Evolutionary conservation across 495 filamentous ascomycete species (phyloP).

Genomic region (Aspergillus nanangensis): DNA sequence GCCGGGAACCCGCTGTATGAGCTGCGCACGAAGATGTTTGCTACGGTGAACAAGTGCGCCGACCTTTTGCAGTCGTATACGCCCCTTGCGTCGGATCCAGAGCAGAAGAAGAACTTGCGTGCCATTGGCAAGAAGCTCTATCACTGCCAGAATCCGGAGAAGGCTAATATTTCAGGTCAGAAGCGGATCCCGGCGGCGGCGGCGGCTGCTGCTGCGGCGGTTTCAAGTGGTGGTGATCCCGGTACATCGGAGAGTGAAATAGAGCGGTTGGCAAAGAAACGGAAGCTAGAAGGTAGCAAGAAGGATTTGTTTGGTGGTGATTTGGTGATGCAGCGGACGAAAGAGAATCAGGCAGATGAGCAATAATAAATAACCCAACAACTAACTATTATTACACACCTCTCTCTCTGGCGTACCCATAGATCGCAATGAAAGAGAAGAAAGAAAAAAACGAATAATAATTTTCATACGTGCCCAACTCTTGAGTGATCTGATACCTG

Average conservation of each 20-base stretch:
- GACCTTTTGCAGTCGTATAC: constrained; percentile 32
- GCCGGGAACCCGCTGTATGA: constrained; percentile 25
- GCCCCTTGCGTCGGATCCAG: constrained; percentile 38
- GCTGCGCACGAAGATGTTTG: constrained; percentile 38
- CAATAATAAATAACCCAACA: neutral
- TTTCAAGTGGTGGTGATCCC: constrained; percentile 14
- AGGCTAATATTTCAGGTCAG: constrained; percentile 38
- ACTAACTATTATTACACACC: neutral
- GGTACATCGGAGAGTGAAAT: constrained; percentile 36
- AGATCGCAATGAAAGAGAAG: too few species aligned
- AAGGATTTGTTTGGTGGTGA: constrained; percentile 38
- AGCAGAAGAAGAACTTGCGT: constrained; percentile 48
- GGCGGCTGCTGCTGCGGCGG: constrained; percentile 10
- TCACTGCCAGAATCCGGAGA: constrained; percentile 72
- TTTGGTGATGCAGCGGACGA: constrained; percentile 34
- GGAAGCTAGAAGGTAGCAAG: constrained; percentile 32
- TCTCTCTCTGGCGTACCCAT: too few species aligned
- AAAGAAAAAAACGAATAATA: neutral
- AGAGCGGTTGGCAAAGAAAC: constrained; percentile 42
- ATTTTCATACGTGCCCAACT: too few species aligned
- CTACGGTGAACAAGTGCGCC: constrained; percentile 38
- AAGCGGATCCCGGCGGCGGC: constrained; percentile 31
- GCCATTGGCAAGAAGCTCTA: constrained; percentile 68
- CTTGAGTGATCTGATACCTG: too few species aligned
- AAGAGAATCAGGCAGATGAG: constrained; percentile 10